A percentile compares a stretch with the other conserved stretches of the same genome.
phyloP scores from a whole-genome alignment of 2,329 filamentous ascomycete species.

The Arthrobotrys sinensis region DNA sequence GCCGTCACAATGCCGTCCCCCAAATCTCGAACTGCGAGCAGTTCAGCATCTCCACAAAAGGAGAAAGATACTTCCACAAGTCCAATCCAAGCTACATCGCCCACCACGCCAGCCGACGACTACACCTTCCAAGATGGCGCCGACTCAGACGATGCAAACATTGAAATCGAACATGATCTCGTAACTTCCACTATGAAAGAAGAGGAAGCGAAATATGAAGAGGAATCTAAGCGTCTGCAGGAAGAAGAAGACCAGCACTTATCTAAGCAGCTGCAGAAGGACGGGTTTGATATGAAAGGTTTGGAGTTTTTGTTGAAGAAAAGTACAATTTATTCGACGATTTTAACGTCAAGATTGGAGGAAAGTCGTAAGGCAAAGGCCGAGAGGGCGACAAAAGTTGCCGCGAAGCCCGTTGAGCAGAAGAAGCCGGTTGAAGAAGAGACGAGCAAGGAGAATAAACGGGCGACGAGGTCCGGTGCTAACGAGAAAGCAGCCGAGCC shows the following conservation, averaged over 20 bases:
- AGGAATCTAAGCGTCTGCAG: slow-evolving; percentile 47
- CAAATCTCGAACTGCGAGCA: slow-evolving; percentile 31
- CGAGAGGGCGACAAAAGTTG: slow-evolving; percentile 47
- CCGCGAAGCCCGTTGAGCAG: slow-evolving; percentile 40
- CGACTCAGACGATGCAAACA: slow-evolving; percentile 36
- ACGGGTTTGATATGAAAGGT: slow-evolving; percentile 58
- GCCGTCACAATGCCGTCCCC: slow-evolving; percentile 30
- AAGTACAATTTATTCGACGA: slow-evolving; percentile 63
- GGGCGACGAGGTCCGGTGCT: slow-evolving; percentile 53
- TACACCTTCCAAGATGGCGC: slow-evolving; percentile 39
- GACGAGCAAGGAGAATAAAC: slow-evolving; percentile 50
- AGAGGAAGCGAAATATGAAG: slow-evolving; percentile 56
- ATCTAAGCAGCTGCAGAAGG: slow-evolving; percentile 46
- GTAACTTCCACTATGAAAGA: slow-evolving; percentile 59
- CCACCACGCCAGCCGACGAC: slow-evolving; percentile 48
- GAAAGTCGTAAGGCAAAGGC: slow-evolving; percentile 61
- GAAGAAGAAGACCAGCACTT: slow-evolving; percentile 54
- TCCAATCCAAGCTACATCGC: slow-evolving; percentile 40
- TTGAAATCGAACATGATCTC: slow-evolving; percentile 52
- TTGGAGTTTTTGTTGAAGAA: slow-evolving; percentile 64
- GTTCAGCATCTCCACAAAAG: slow-evolving; percentile 40
- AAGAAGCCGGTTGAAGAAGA: slow-evolving; percentile 50
- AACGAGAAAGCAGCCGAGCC: slow-evolving; percentile 42
- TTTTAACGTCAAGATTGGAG: slow-evolving; percentile 66
- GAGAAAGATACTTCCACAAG: slow-evolving; percentile 39